A percentile compares a stretch with the other conserved stretches of the same genome.
Evolutionary conservation across 208 protist species (phyloP).

Genomic region (Trypanosoma cruzi): DNA sequence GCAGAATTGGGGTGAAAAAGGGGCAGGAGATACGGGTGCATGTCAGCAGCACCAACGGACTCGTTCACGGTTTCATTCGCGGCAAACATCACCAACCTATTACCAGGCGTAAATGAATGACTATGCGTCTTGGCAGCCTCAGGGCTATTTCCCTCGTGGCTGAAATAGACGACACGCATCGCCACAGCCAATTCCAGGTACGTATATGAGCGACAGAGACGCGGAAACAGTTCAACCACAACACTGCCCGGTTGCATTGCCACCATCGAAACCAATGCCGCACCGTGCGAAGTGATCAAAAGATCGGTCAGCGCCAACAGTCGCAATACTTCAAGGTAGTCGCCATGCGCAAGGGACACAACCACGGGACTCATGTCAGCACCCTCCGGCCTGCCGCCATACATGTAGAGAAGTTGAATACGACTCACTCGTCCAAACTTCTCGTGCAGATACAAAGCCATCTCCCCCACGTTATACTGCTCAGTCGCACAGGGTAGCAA

Average conservation of each 20-base stretch:
- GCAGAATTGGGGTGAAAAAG: not conserved
- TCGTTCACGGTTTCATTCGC: not conserved
- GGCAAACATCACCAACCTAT: not conserved
- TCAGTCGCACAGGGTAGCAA: not conserved
- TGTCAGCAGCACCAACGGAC: not conserved
- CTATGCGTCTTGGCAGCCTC: not conserved
- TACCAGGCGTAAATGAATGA: too few species aligned
- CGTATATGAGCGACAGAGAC: conserved; percentile 7
- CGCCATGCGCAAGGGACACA: not conserved
- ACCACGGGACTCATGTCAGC: not conserved
- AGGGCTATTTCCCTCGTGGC: not conserved
- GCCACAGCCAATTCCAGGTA: conserved; percentile 24
- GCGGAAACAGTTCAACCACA: conserved; percentile 27
- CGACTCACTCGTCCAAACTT: conserved; percentile 19
- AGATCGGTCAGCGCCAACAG: conserved; percentile 19
- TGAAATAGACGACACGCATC: conserved; percentile 19
- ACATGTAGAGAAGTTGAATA: conserved; percentile 11
- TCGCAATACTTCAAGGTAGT: conserved; percentile 5
- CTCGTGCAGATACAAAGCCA: conserved; percentile 17
- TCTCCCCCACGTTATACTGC: not conserved
- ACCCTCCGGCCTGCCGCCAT: not conserved
- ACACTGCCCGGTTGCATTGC: conserved; percentile 22
- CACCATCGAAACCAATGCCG: not conserved
- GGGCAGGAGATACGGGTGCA: not conserved
- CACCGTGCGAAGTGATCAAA: conserved; percentile 11